A percentile compares a stretch with the other conserved stretches of the same genome.
phyloP scores from a whole-genome alignment of 176 grass and related monocot genomes.

The Triticum timopheevii region DNA sequence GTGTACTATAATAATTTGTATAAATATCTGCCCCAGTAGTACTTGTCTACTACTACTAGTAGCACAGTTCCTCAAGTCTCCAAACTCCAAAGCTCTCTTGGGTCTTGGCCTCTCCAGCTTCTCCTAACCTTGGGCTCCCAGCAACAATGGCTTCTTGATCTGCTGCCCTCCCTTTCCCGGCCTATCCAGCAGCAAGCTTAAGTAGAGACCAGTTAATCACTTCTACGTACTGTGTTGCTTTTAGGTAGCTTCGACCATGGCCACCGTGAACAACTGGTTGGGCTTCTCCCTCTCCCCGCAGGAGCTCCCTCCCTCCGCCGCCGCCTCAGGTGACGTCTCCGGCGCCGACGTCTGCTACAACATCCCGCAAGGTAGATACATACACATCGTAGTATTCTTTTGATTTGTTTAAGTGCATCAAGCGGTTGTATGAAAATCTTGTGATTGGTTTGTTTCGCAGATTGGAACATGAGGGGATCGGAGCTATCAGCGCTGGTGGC shows the following conservation, averaged over 20 bases:
- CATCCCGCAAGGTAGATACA: constrained; percentile 48
- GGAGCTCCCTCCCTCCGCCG: constrained; percentile 57
- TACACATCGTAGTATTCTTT: background rate
- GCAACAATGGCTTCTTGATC: constrained; percentile 42
- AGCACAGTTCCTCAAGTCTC: constrained; percentile 39
- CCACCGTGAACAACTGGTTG: constrained; percentile 93
- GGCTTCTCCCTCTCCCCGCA: constrained; percentile 91
- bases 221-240: background rate
- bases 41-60: background rate
- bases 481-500: constrained; percentile 85
- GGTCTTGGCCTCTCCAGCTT: constrained; percentile 32
- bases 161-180: background rate
- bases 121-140: constrained; percentile 31
- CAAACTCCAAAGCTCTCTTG: constrained; percentile 36
- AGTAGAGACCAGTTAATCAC: constrained; percentile 16
- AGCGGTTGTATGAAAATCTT: constrained; percentile 13
- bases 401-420: background rate
- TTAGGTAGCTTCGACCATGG: constrained; percentile 48
- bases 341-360: constrained; percentile 55
- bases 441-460: constrained; percentile 31
- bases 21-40: constrained; percentile 43
- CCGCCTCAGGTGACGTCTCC: constrained; percentile 45
- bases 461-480: constrained; percentile 91
- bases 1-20: constrained; percentile 20
- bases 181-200: background rate